A percentile compares a stretch with the other conserved stretches of the same genome.
Evolutionary conservation across 1,284 basidiomycete species (phyloP).

Genomic region (Tylopilus orsonianus): DNA sequence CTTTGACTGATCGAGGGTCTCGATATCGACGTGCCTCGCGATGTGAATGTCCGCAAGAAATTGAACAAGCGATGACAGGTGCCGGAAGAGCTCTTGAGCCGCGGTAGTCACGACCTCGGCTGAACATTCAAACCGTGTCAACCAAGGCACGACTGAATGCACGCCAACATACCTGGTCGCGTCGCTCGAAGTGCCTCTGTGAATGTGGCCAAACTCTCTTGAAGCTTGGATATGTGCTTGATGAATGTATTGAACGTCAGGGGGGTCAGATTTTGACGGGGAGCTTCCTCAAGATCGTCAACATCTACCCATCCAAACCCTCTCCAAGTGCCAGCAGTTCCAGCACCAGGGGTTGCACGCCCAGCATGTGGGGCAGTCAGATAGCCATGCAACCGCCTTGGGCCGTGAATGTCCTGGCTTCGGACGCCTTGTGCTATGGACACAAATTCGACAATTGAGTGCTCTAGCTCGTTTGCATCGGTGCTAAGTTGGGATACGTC

Average conservation of each 20-base stretch:
- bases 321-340: conserved; percentile 33
- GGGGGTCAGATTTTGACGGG: conserved; percentile 26
- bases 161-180: conserved; percentile 20
- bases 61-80: conserved; percentile 45
- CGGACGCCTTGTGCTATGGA: conserved; percentile 30
- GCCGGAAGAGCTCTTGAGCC: conserved; percentile 36
- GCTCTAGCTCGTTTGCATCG: conserved; percentile 33
- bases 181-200: conserved; percentile 22
- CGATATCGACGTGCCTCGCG: conserved; percentile 51
- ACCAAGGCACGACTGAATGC: not conserved
- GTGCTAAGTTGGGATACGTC: conserved; percentile 26
- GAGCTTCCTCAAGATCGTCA: conserved; percentile 35
- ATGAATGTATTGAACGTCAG: conserved; percentile 28
- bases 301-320: conserved; percentile 35
- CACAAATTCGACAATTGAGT: conserved; percentile 31
- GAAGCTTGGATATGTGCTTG: conserved; percentile 16
- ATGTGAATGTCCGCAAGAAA: conserved; percentile 51
- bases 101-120: conserved; percentile 20
- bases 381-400: conserved; percentile 29
- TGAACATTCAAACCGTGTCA: conserved; percentile 14
- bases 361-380: conserved; percentile 22
- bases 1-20: conserved; percentile 41
- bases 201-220: conserved; percentile 20
- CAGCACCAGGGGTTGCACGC: conserved; percentile 28
- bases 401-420: conserved; percentile 20